Evolutionary conservation across 306 rosid species (phyloP), one percentile per base, ranked within the genome.

Genomic region (Dicorynia guianensis): DNA sequence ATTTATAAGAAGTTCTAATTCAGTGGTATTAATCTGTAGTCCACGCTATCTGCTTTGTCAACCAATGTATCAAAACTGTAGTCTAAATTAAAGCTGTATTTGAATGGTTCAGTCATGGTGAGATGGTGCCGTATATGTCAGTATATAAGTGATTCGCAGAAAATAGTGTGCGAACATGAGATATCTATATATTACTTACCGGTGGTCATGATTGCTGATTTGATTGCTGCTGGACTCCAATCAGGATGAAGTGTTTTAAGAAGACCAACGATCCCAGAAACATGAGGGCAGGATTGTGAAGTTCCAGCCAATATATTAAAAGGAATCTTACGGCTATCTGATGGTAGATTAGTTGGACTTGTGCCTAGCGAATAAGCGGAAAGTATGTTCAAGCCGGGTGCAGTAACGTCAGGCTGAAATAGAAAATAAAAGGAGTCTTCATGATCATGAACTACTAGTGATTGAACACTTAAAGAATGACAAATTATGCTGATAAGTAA

Each of bases 221-320:
- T 85, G n/a, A 87, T 85, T 30, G 89, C 89, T 0, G 90, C 86
- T 0, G 89, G 90, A 62, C 87, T 90, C 96, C 90, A 90, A n/a
- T 42, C 33, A n/a, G 96, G 90, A 68, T 87, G 71, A 12, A 79
- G 75, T 0, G 82, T 69, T 69, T 81, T 87, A 60, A 90, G 83
- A 72, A 90, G 90, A n/a, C 86, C 89, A 1, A 68, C 92, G 11
- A 85, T 33, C 0, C 96, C 96, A 4, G 92, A 39, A 36, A 83
- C 79, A 78, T 87, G 92, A 54, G 96, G 91, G 34, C 87, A 85
- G 0, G 94, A 30, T 87, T 83, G 83, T 0, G 94, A 89, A 33
- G 88, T 89, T 3, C 94, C 89, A 1, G 89, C 72, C 17, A 46
- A 53, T 3, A 18, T 5, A 12, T 56, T 76, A 40, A 48, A 90